A percentile compares a stretch with the other conserved stretches of the same genome.
Evolutionary conservation across 352 stramenopile species (phyloP).

Genomic region (Thalassiosira gravida): DNA sequence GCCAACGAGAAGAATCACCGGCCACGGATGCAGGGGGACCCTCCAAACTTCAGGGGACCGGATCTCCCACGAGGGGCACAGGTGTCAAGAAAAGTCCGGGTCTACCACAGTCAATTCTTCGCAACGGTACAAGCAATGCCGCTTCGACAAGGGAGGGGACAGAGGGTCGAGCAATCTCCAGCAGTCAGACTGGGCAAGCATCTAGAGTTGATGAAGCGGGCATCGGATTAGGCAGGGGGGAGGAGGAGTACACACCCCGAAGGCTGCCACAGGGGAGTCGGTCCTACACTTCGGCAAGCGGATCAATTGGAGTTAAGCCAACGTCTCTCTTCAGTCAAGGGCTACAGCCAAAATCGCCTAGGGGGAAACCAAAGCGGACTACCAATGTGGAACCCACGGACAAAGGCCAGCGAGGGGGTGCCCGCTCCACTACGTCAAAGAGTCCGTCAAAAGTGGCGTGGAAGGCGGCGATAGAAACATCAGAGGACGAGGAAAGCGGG

Average conservation of each 20-base stretch:
- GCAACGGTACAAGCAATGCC: neutral
- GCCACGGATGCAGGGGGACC: neutral
- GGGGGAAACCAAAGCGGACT: neutral
- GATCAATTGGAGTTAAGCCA: neutral
- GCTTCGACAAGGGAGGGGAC: neutral
- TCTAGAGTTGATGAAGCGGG: neutral
- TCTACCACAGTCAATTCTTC: neutral
- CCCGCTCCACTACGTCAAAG: neutral
- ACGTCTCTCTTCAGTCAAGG: neutral
- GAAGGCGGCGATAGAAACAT: conserved; percentile 1
- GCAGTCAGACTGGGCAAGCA: neutral
- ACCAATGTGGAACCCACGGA: no score
- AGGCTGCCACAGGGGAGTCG: neutral
- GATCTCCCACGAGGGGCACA: neutral
- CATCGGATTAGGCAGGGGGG: neutral
- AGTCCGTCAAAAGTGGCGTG: neutral
- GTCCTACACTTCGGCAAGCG: neutral
- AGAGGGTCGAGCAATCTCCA: neutral
- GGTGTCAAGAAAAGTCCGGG: neutral
- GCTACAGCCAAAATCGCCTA: conserved; percentile 1
- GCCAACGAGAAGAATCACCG: neutral
- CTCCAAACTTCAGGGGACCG: neutral
- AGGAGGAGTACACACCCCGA: neutral
- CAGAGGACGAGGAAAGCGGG: neutral
- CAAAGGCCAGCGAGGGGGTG: neutral